Conservation (phyloP, 139 green algal species). For the Micractinium sp. region DNA sequence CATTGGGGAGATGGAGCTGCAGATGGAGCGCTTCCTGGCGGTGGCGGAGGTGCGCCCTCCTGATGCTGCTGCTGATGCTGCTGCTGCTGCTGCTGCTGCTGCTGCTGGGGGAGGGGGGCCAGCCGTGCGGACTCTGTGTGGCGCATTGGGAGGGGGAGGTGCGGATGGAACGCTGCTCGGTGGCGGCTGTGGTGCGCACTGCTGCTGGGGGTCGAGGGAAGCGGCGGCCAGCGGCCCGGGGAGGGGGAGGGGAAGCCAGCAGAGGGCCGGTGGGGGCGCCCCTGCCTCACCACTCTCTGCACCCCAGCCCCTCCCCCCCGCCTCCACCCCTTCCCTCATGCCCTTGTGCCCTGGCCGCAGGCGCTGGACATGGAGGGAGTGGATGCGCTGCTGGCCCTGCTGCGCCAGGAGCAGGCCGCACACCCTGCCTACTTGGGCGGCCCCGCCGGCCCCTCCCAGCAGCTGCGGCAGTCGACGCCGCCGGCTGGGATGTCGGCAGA, state of each 20-base stretch:
- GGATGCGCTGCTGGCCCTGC: conserved; percentile 6
- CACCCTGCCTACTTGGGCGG: conserved; percentile 36
- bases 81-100: no score
- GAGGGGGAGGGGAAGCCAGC: not conserved
- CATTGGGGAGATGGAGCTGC: conserved; percentile 1
- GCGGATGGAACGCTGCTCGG: no score
- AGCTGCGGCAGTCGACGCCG: conserved; percentile 36
- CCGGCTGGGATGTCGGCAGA: conserved; percentile 13
- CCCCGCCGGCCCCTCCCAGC: conserved; percentile 6
- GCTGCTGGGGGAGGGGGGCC: not conserved
- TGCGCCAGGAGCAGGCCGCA: not conserved
- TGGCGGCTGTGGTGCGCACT: not conserved
- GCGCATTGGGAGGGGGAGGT: not conserved
- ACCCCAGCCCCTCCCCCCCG: not conserved
- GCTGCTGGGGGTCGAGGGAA: no score
- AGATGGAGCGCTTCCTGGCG: conserved; percentile 9
- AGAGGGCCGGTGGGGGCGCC: not conserved
- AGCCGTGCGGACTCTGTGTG: not conserved
- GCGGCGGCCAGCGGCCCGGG: no score
- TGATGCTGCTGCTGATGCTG: no score
- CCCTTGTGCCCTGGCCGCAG: conserved; percentile 6
- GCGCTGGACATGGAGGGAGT: conserved; percentile 17
- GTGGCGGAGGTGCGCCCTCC: conserved; percentile 9
- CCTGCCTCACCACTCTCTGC: not conserved
- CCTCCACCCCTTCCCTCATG: no score